phyloP scores from a whole-genome alignment of 192 early-diverging fungal species.

The Coemansia sp. region DNA sequence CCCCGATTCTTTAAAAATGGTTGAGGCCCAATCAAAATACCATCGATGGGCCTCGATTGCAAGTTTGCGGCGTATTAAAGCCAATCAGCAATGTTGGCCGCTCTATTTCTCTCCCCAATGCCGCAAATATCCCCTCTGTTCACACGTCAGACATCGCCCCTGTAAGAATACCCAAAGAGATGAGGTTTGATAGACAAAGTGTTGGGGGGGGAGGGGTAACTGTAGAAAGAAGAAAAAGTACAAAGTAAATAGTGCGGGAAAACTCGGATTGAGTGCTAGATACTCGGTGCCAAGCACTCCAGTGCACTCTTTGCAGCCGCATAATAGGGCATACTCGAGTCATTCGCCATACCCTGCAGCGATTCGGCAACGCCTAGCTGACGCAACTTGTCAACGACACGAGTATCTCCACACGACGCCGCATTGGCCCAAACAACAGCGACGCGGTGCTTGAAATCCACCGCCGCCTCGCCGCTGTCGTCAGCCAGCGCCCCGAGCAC shows the following conservation, averaged over 20 bases:
- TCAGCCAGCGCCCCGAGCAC: conserved; percentile 26
- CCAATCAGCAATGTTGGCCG: not conserved
- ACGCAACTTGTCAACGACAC: conserved; percentile 16
- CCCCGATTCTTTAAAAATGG: not conserved
- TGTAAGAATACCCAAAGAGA: not conserved
- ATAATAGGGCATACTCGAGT: conserved; percentile 20
- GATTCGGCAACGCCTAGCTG: not conserved
- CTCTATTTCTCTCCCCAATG: not conserved
- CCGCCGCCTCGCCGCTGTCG: not conserved
- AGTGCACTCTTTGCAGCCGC: conserved; percentile 30
- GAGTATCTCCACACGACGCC: conserved; percentile 25
- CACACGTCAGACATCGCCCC: not conserved
- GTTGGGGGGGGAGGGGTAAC: too few species aligned
- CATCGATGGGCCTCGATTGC: conserved; percentile 8
- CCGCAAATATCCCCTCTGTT: not conserved
- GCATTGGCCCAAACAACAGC: conserved; percentile 49
- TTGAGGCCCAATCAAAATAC: not conserved
- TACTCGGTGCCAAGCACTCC: not conserved
- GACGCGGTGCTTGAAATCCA: conserved; percentile 35
- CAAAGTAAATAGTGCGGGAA: too few species aligned
- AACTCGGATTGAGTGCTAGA: not conserved
- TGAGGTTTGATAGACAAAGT: not conserved
- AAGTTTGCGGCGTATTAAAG: not conserved
- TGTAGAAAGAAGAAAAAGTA: too few species aligned
- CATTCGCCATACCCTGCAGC: conserved; percentile 25